Conservation (phyloP, 768 basidiomycete species). For the Coprinopsis strossmayeri region DNA sequence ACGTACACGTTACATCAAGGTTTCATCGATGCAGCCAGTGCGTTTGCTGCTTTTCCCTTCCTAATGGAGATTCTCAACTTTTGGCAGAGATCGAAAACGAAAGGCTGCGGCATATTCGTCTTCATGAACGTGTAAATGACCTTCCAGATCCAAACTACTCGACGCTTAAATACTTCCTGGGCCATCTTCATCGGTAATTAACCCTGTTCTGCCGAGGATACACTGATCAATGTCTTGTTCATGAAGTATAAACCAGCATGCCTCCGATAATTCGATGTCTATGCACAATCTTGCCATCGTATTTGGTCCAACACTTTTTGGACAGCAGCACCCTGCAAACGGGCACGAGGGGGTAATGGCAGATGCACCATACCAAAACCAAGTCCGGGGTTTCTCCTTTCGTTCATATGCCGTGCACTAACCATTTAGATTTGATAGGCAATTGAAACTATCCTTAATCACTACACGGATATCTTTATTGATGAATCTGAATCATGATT, state of each 20-base stretch:
- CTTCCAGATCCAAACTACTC: constrained; percentile 99
- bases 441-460: constrained; percentile 90
- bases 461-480: constrained; percentile 95
- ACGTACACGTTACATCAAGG: constrained; percentile 80
- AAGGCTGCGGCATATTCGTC: constrained; percentile 86
- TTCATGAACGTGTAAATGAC: constrained; percentile 97
- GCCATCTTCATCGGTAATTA: constrained; percentile 78
- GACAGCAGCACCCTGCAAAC: constrained; percentile 55
- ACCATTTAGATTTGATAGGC: constrained; percentile 44
- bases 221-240: constrained; percentile 3
- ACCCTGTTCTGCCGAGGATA: neutral
- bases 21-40: constrained; percentile 94
- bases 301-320: constrained; percentile 95
- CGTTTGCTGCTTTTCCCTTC: constrained; percentile 23
- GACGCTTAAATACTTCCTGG: constrained; percentile 91
- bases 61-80: neutral
- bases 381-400: constrained; percentile 33
- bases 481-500: constrained; percentile 60
- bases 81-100: constrained; percentile 84
- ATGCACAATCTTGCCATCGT: constrained; percentile 92
- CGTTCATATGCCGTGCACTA: constrained; percentile 10
- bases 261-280: constrained; percentile 84
- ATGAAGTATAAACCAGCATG: constrained; percentile 75
- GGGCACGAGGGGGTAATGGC: constrained; percentile 54
- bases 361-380: constrained; percentile 68